Evolutionary conservation across 495 filamentous ascomycete genomes (phyloP).

Genomic region (Penicillium manginii): DNA sequence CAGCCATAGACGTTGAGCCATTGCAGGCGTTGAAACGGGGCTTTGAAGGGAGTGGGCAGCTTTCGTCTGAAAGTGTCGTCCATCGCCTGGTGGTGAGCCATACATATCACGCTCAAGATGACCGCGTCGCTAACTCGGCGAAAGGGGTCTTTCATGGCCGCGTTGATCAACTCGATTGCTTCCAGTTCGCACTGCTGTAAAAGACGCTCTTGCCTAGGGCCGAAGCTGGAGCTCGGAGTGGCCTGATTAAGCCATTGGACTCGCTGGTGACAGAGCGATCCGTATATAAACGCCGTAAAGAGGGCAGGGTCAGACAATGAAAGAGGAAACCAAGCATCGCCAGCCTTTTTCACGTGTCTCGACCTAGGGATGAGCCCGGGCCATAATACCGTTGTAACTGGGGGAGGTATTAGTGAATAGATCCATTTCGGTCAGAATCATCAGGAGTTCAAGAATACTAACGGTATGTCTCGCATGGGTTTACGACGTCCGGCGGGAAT

Average conservation of each 20-base stretch:
- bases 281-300: constrained; percentile 44
- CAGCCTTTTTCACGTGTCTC: constrained; percentile 6
- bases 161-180: constrained; percentile 41
- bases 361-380: constrained; percentile 37
- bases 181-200: constrained; percentile 41
- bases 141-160: constrained; percentile 34
- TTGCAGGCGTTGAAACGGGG: constrained; percentile 45
- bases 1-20: constrained; percentile 49
- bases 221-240: constrained; percentile 26
- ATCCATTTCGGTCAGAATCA: no score
- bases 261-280: constrained; percentile 44
- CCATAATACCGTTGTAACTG: constrained; percentile 31
- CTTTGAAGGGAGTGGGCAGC: constrained; percentile 32
- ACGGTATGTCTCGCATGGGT: constrained; percentile 33
- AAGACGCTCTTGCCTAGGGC: constrained; percentile 29
- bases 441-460: neutral
- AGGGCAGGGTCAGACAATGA: constrained; percentile 40
- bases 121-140: constrained; percentile 42
- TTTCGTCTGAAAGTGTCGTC: constrained; percentile 6
- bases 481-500: constrained; percentile 30
- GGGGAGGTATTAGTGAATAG: neutral
- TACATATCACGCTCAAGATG: constrained; percentile 44
- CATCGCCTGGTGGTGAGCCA: constrained; percentile 44
- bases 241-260: constrained; percentile 40
- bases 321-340: constrained; percentile 39